Evolutionary conservation across 108 stramenopile species (phyloP).

Genomic region (Cyclotella atomus): DNA sequence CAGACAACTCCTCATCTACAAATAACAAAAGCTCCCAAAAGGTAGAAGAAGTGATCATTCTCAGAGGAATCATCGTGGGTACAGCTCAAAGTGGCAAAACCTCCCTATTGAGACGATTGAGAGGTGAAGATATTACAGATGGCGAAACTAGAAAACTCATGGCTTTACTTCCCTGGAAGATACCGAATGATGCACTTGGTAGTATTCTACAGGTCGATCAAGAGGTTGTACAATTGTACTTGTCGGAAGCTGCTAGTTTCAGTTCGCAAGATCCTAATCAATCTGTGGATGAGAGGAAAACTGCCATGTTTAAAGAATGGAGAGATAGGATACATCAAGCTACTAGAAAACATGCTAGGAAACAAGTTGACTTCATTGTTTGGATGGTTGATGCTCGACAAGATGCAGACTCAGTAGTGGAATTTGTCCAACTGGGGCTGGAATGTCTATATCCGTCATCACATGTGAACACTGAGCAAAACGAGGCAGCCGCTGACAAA

Average conservation of each 20-base stretch:
- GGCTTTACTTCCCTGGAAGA: conserved; percentile 47
- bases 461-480: not conserved
- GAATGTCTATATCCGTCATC: conserved; percentile 29
- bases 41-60: conserved; percentile 11
- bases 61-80: conserved; percentile 46
- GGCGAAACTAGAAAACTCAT: conserved; percentile 29
- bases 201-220: not conserved
- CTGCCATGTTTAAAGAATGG: too few relatives aligned
- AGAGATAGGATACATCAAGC: conserved; percentile 6
- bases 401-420: conserved; percentile 19
- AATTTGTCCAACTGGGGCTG: conserved; percentile 29
- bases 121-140: conserved; percentile 30
- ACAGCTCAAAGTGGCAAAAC: conserved; percentile 42
- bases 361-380: conserved; percentile 36
- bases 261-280: not conserved
- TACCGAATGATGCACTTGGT: conserved; percentile 12
- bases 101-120: conserved; percentile 37
- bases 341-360: conserved; percentile 12
- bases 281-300: not conserved
- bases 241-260: conserved; percentile 9
- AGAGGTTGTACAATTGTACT: conserved; percentile 2
- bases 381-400: conserved; percentile 43
- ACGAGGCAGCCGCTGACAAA: too few relatives aligned
- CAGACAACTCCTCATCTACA: not conserved
- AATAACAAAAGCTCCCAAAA: not conserved